Conservation (phyloP, 2,329 filamentous ascomycete genomes). For the Dothistroma septosporum region DNA sequence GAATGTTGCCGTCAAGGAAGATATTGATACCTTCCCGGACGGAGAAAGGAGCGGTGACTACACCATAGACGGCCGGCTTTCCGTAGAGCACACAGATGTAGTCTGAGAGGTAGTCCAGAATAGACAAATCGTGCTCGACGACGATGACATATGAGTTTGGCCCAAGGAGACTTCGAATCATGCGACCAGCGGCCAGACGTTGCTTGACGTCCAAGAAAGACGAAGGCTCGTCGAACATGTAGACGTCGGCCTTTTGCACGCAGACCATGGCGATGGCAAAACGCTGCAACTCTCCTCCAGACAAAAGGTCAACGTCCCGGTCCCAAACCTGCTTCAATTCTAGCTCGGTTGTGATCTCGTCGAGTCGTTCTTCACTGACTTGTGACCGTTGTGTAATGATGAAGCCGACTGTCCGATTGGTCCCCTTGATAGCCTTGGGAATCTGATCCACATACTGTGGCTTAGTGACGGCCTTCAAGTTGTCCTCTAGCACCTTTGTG, state of each 20-base stretch:
- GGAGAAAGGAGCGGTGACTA: slow-evolving; percentile 90
- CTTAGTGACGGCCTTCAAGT: slow-evolving; percentile 97
- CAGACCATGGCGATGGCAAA: slow-evolving; percentile 96
- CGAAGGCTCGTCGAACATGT: slow-evolving; percentile 99
- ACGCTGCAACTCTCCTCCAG: slow-evolving; percentile 95
- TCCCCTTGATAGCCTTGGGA: slow-evolving; percentile 80
- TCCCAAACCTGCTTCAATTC: slow-evolving; percentile 87
- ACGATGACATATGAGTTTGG: slow-evolving; percentile 95
- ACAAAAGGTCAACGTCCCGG: slow-evolving; percentile 83
- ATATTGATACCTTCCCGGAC: slow-evolving; percentile 99
- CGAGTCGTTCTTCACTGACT: slow-evolving; percentile 63
- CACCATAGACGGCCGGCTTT: slow-evolving; percentile 91
- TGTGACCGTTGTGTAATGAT: slow-evolving; percentile 73
- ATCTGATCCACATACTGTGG: slow-evolving; percentile 99
- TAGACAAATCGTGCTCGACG: slow-evolving; percentile 98
- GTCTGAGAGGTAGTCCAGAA: slow-evolving; percentile 96
- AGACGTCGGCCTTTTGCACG: slow-evolving; percentile 94
- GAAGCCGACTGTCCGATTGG: slow-evolving; percentile 68
- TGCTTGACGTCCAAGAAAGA: slow-evolving; percentile 99
- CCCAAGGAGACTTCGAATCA: slow-evolving; percentile 85
- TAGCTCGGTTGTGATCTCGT: slow-evolving; percentile 77
- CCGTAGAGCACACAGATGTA: slow-evolving; percentile 98
- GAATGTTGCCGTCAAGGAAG: slow-evolving; percentile 96
- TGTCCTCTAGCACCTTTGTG: slow-evolving; percentile 94
- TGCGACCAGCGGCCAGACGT: slow-evolving; percentile 83